Evolutionary conservation across 768 basidiomycete species (phyloP), one percentile per base, ranked within the genome.

Genomic region (Leccinum barrowsii): DNA sequence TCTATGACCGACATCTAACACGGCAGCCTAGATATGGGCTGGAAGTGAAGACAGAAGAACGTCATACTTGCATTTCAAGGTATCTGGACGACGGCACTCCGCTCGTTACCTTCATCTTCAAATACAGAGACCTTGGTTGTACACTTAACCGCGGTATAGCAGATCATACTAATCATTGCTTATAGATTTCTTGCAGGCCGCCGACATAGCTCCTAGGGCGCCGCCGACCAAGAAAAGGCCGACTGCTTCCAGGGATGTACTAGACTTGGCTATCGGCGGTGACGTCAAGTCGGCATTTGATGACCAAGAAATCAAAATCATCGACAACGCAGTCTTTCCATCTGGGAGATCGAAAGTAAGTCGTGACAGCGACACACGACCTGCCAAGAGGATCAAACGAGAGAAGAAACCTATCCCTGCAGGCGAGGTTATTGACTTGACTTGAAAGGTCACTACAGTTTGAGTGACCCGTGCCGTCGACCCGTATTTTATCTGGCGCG

Each of bases 361-460:
- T 50, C 26, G 21, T 22, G 50, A 53, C 52, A 30, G 52, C 13
- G 48, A 34, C 19, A 51, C 42, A 53, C 62, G 47, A 24, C 66
- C 59, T 32, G 40, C 52, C 15, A 72, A 74, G 64, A 74, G 50
- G 56, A 58, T 69, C 7, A 72, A 72, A 40, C 60, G 63, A 40
- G 72, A 73, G 57, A 58, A 59, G 28, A 50, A 24, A 24, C 12
- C 49, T 30, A 37, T 64, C 50, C 59, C 48, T 34, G 32, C 35
- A n/a, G 60, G 63, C 19, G 72, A 72, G 34, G 58, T 74, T 40
- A 72, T 72, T 46, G 71, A 74, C 53, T 50, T 72, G 61, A 74
- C 70, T 37, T 72, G 63, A 70, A 19, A 47, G 12, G 26, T 42
- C 17, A n/a, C n/a, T 47, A 5, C 54, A 7, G 24, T 11, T 46